Evolutionary conservation across 257 asterid genomes (phyloP), one percentile per base, ranked within the genome.

Genomic region (Ilex aquifolium): DNA sequence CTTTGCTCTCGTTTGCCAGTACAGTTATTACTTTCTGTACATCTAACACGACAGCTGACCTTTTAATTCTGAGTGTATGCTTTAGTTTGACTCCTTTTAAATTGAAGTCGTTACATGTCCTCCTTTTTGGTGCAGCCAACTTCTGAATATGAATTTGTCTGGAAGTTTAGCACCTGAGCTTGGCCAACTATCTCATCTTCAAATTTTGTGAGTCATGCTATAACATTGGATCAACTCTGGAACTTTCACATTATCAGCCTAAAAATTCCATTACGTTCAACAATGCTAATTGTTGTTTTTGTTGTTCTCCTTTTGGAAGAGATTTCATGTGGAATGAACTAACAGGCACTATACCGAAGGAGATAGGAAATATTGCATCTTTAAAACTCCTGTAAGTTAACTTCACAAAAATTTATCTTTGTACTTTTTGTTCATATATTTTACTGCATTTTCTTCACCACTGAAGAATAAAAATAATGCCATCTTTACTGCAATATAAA

Each of bases 251-350:
- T 10, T 6, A 46, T 46, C 27, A 21, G 27, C 0, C n/a, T 46
- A 11, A 46, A 46, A 46, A 46, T 10, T 46, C 11, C 52, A 46
- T 10, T n/a, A 66, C 44, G 42, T 46, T 44, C 36, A 36, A 39
- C 46, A 44, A 31, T 59, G 69, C 72, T 79, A 21, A 64, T 42
- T 53, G 62, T 36, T 65, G 44, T 13, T 32, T 32, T 17, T 64
- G 30, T 32, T 56, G 31, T 56, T 60, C 48, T 40, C 64, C 56
- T 61, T 32, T 16, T 66, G 59, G 46, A 60, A 80, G 85, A 65
- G 69, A 76, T 66, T 80, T 80, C 72, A 80, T 76, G 85, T 80
- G 85, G 85, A 80, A 80, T 69, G 60, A 72, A n/a, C 68, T 80
- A 60, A 68, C 67, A 44, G 85, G 82, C 60, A 62, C 49, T 67